Evolutionary conservation across 2,329 filamentous ascomycete species (phyloP).

Genomic region (Diaporthe longicolla): DNA sequence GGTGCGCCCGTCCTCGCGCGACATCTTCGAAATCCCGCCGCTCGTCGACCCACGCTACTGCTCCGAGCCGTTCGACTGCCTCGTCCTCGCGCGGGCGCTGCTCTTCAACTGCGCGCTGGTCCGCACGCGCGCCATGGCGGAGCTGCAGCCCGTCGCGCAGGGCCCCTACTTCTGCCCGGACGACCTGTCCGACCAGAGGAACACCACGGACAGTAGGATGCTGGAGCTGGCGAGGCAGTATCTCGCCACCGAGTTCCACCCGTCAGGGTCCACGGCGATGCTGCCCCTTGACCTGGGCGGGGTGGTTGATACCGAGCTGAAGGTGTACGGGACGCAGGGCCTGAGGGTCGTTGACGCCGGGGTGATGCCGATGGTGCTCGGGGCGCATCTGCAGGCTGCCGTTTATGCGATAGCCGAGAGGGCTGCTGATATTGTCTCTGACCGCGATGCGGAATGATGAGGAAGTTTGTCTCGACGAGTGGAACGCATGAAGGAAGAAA

Average conservation of each 20-base stretch:
- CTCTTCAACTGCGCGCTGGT: conserved; percentile 57
- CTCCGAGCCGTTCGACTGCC: conserved; percentile 61
- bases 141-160: conserved; percentile 51
- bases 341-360: conserved; percentile 63
- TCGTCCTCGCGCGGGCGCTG: conserved; percentile 62
- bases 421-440: conserved; percentile 48
- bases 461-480: neutral
- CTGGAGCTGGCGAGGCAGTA: conserved; percentile 52
- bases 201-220: conserved; percentile 55
- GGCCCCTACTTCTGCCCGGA: conserved; percentile 51
- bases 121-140: conserved; percentile 43
- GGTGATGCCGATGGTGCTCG: conserved; percentile 62
- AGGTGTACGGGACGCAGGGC: conserved; percentile 62
- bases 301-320: conserved; percentile 59
- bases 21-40: conserved; percentile 60
- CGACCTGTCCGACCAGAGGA: conserved; percentile 44
- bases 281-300: conserved; percentile 50
- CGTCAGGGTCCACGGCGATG: conserved; percentile 44
- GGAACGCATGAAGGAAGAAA: neutral
- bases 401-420: conserved; percentile 68
- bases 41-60: conserved; percentile 66
- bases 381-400: conserved; percentile 63
- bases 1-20: conserved; percentile 63
- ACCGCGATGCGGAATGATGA: neutral
- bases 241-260: conserved; percentile 47